Base-by-base conservation (phyloP, 176 grass and related monocot genomes). In the Carex scoparia region DNA sequence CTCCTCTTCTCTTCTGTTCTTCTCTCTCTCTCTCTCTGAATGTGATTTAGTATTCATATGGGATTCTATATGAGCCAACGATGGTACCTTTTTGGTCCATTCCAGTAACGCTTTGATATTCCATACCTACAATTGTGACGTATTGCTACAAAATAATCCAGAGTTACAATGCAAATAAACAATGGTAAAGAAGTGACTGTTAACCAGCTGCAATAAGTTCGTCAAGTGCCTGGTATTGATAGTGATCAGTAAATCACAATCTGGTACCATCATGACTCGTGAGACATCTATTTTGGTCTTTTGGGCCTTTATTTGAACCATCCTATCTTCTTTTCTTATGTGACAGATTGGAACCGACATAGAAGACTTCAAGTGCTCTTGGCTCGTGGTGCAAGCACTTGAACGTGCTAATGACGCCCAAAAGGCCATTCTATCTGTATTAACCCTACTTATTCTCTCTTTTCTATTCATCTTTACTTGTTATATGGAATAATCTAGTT, bases 261-360 rank as follows among this genome's bases (percentile, higher is more conserved):
- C 33, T 69, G 32, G 66, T 38, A 16, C 67, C 14, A 70, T 70
- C 32, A 5, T 70, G 67, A 70, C 16, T 48, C 46, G 10, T 76
- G 30, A 30, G 11, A 75, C 46, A 3, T 76, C 48, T 76, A 46
- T 51, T 30, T 76, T 75, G 71, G 44, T 28, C 51, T 76, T 19
- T 54, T n/a, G 10, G 18, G 44, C 71, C 71, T 76, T 46, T 27
- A 31, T 13, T 54, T 53, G 71, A 76, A 30, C 53, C 53, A 31
- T 57, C 63, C 10, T 30, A 60, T 37, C 63, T 77, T 68, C 48
- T 80, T 86, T n/a, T 80, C 42, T 87, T 88, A 42, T 48, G 3
- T 82, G 37, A 30, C 79, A 99, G 96, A 99, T 99, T 23, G 96
- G 96, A 86, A 99, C 96, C 72, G 96, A 99, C 54, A 99, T 99